Conservation (phyloP, 371 early-diverging fungal species). For the Mucor velutinosus region DNA sequence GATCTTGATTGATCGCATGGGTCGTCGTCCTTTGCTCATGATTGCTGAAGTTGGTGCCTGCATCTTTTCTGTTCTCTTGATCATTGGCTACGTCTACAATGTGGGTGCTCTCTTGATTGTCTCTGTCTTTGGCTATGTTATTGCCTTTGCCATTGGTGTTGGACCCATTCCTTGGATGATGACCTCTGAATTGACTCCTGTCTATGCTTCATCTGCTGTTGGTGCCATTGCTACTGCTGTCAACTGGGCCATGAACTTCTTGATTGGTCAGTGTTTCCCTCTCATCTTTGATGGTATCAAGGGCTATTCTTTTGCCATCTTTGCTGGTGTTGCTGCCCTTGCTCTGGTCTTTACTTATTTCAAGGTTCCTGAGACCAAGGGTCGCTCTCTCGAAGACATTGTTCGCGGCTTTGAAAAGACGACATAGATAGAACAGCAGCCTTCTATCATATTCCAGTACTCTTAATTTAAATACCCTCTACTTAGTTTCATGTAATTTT, state of each 20-base stretch:
- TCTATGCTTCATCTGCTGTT: slow-evolving; percentile 56
- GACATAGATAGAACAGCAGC: background rate
- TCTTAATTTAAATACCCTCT: background rate
- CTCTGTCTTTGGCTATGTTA: slow-evolving; percentile 72
- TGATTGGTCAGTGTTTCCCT: slow-evolving; percentile 62
- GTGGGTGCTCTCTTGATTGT: slow-evolving; percentile 59
- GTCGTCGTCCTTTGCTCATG: slow-evolving; percentile 57
- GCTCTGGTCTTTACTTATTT: slow-evolving; percentile 28
- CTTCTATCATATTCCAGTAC: background rate
- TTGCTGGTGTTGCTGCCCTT: slow-evolving; percentile 22
- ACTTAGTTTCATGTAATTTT: background rate
- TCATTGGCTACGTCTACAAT: slow-evolving; percentile 52
- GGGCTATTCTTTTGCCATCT: slow-evolving; percentile 71
- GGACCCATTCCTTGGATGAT: slow-evolving; percentile 83
- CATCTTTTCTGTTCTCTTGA: slow-evolving; percentile 57
- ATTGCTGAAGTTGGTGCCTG: slow-evolving; percentile 58
- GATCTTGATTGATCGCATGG: slow-evolving; percentile 35
- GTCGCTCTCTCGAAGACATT: slow-evolving; percentile 64
- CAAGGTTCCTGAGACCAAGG: slow-evolving; percentile 80
- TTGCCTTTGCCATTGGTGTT: slow-evolving; percentile 79
- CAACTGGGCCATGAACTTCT: slow-evolving; percentile 61
- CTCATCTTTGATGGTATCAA: slow-evolving; percentile 56
- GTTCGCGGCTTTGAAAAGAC: background rate
- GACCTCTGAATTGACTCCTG: slow-evolving; percentile 69
- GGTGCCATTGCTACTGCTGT: slow-evolving; percentile 52